Evolutionary conservation across 176 grass and related monocot genomes (phyloP), one percentile per base, ranked within the genome.

Genomic region (Melocanna baccifera): DNA sequence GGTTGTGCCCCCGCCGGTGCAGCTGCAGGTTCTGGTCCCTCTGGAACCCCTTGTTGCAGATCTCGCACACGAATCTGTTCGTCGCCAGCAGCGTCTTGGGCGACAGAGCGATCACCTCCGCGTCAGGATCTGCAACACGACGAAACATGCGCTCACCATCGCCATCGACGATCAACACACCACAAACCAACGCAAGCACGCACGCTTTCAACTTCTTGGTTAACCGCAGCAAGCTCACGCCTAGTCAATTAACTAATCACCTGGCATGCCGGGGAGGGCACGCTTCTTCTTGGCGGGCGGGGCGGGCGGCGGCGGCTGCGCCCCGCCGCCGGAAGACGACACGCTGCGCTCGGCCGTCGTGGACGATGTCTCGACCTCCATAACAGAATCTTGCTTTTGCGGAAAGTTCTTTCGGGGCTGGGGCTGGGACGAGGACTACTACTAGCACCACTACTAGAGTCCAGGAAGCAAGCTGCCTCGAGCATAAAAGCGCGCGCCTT

Each of bases 21-120:
- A 98, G 89, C 88, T 98, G 96, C 87, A 98, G 89, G 86, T 98
- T 98, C 87, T 98, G 96, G 77, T 98, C 96, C 51, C 96, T 67
- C 83, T 98, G 96, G 87, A 98, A 98, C 62, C 96, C 96, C 91
- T 98, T 98, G 81, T 92, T 94, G 89, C 96, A 98, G 90, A 98
- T 96, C 89, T 98, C 96, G 77, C 96, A 98, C 81, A 98, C 96
- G 66, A 98, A 98, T 87, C 96, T 32, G 77, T 98, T 98, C 15
- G 96, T 98, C 61, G 96, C 96, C 62, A 98, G 28, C 47, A 98
- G 91, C 83, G 96, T 95, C 87, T 92, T 95, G 76, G 96, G 96
- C 66, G 96, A 98, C 23, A 98, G 91, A 39, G 96, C 93, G 74
- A 98, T 90, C 73, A 98, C 96, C 85, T 98, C 96, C 42, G 96